Evolutionary conservation across 345 rosid genomes (phyloP).

Genomic region (Cardamine chenopodiifolia): DNA sequence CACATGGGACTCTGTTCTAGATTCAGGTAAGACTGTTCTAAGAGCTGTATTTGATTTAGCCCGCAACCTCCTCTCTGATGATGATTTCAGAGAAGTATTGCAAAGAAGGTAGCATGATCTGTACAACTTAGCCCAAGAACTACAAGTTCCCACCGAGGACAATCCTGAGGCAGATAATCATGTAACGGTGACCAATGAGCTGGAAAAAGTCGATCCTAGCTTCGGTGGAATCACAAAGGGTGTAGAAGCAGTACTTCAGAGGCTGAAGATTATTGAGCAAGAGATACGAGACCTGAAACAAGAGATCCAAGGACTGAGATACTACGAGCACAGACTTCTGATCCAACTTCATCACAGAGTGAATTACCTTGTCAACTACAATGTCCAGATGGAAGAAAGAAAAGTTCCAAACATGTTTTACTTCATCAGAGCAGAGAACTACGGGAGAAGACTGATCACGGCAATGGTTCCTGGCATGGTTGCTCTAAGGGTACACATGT

Average conservation of each 20-base stretch:
- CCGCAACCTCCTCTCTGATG: constrained; percentile 87
- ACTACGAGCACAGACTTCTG: constrained; percentile 84
- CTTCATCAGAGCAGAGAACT: constrained; percentile 76
- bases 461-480: constrained; percentile 75
- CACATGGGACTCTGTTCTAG: constrained; percentile 74
- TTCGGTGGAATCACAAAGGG: constrained; percentile 93
- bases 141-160: constrained; percentile 62
- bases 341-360: constrained; percentile 89
- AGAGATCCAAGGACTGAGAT: constrained; percentile 93
- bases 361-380: constrained; percentile 86
- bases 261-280: constrained; percentile 89
- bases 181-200: constrained; percentile 59
- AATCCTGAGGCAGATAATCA: constrained; percentile 44
- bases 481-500: constrained; percentile 85
- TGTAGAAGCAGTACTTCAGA: constrained; percentile 78
- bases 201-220: constrained; percentile 68
- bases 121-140: constrained; percentile 78
- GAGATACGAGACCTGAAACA: constrained; percentile 93
- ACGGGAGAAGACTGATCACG: constrained; percentile 82
- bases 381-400: constrained; percentile 79
- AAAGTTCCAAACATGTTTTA: constrained; percentile 93
- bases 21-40: constrained; percentile 65
- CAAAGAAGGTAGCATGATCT: constrained; percentile 82
- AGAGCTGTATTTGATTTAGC: constrained; percentile 82
- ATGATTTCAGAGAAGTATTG: constrained; percentile 89